Evolutionary conservation across 2,329 filamentous ascomycete genomes (phyloP).

Genomic region (Lizonia empirigonia): DNA sequence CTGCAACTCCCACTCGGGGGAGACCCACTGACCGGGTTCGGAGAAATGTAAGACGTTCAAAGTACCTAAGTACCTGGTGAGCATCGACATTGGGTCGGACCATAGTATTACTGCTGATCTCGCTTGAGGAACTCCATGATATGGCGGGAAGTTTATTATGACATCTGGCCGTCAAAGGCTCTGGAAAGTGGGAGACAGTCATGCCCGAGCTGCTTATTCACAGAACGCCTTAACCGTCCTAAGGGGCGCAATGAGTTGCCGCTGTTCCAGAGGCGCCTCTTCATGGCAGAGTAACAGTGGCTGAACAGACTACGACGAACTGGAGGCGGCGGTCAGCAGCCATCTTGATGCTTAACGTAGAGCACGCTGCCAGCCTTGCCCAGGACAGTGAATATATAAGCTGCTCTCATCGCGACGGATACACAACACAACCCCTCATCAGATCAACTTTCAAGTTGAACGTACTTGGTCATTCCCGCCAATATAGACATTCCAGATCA

Average conservation of each 20-base stretch:
- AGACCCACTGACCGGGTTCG: conserved; percentile 29
- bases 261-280: conserved; percentile 20
- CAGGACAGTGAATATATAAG: conserved; percentile 23
- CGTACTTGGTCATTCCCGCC: not conserved
- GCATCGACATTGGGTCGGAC: conserved; percentile 3
- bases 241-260: conserved; percentile 14
- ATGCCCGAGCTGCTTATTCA: not conserved
- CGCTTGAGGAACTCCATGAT: not conserved
- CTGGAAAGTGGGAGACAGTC: not conserved
- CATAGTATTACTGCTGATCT: conserved; percentile 5
- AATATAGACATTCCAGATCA: not conserved
- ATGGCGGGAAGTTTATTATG: not conserved
- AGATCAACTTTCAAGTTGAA: not conserved
- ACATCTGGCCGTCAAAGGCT: not conserved
- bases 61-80: conserved; percentile 24
- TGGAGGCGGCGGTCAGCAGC: conserved; percentile 27
- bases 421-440: not conserved
- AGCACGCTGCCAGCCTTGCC: conserved; percentile 15
- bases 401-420: not conserved
- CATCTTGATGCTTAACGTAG: conserved; percentile 14
- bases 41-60: conserved; percentile 17
- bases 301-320: conserved; percentile 30
- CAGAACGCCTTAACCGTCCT: not conserved
- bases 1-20: not conserved
- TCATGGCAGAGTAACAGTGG: conserved; percentile 35